These are phyloP conservation scores for Polyplosphaeria fusca DNA, from an alignment of 495 filamentous ascomycete genomes.

Conservation along the genomic window DNA sequence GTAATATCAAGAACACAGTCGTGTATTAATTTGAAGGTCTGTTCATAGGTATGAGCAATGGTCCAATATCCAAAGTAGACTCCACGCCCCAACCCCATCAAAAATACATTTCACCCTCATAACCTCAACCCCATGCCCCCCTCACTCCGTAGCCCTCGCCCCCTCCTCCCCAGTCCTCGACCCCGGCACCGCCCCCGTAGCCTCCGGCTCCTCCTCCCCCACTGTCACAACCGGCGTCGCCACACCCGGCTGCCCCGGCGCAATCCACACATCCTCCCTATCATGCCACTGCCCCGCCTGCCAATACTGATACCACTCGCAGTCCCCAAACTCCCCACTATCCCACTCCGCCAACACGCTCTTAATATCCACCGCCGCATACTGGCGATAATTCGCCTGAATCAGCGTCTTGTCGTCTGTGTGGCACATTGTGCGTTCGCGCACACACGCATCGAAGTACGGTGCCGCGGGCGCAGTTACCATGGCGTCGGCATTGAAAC, in stretches of 20 bases:
- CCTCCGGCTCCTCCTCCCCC: neutral
- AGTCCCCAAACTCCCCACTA: constrained; percentile 9
- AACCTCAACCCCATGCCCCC: too few relatives aligned
- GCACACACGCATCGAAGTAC: constrained; percentile 1
- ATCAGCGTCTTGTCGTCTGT: constrained; percentile 1
- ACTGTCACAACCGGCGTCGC: neutral
- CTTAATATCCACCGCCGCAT: constrained; percentile 1
- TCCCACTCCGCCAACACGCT: constrained; percentile 2
- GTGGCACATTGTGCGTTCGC: too few relatives aligned
- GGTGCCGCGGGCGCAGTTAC: constrained; percentile 11
- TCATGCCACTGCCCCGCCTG: neutral
- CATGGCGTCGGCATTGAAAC: constrained; percentile 12
- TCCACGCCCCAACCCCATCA: too few relatives aligned
- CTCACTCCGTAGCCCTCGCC: too few relatives aligned
- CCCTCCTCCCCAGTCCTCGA: too few relatives aligned
- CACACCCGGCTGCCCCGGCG: constrained; percentile 1
- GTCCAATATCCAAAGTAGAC: too few relatives aligned
- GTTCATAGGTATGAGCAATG: too few relatives aligned
- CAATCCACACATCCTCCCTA: constrained; percentile 2
- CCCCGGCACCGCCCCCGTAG: too few relatives aligned
- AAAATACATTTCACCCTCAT: too few relatives aligned
- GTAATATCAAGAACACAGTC: too few relatives aligned
- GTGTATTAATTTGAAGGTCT: too few relatives aligned
- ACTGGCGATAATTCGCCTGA: constrained; percentile 4
- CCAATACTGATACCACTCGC: constrained; percentile 8